Base-by-base conservation (phyloP, 1,284 basidiomycete genomes). In the Spongispora temasekensis region DNA sequence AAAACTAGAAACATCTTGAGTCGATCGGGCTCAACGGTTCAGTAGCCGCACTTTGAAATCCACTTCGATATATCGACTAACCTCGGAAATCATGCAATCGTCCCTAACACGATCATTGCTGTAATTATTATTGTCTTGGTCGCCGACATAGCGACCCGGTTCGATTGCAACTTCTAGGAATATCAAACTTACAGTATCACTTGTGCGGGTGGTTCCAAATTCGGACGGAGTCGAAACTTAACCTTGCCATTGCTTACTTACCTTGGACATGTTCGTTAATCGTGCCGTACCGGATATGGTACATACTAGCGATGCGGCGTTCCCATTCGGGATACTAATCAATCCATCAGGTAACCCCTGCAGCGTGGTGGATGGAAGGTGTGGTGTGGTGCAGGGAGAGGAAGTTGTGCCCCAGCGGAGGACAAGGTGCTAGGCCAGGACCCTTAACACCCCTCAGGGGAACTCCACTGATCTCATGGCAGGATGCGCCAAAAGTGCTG, bases 191-290 rank as follows among this genome's bases (percentile, higher is more conserved):
- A n/a, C n/a, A n/a, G n/a, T n/a, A n/a, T n/a, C n/a, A n/a, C n/a
- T n/a, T n/a, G n/a, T n/a, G n/a, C n/a, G 57, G 58, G 56, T n/a
- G 10, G 17, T 3, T 25, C 28, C 51, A 10, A 44, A 53, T 51
- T n/a, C 27, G 50, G 46, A 19, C 46, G 9, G 13, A 48, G 25
- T 48, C 9, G 64, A 71, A 68, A 70, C 66, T 58, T 71, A 70
- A 68, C 67, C 30, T 70, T 70, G 69, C 31, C n/a, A n/a, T n/a
- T n/a, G n/a, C n/a, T n/a, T n/a, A n/a, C n/a, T 27, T 27, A 12
- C 17, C 25, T 48, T 27, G 46, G 46, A 51, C 57, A 53, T 17
- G 48, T 44, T 34, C 17, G 55, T 50, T 56, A 55, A 28, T 21
- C 25, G 40, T 42, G 55, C n/a, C n/a, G n/a, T n/a, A n/a, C n/a